Evolutionary conservation across 2,329 filamentous ascomycete species (phyloP).

Genomic region (Nothophoma quercina): DNA sequence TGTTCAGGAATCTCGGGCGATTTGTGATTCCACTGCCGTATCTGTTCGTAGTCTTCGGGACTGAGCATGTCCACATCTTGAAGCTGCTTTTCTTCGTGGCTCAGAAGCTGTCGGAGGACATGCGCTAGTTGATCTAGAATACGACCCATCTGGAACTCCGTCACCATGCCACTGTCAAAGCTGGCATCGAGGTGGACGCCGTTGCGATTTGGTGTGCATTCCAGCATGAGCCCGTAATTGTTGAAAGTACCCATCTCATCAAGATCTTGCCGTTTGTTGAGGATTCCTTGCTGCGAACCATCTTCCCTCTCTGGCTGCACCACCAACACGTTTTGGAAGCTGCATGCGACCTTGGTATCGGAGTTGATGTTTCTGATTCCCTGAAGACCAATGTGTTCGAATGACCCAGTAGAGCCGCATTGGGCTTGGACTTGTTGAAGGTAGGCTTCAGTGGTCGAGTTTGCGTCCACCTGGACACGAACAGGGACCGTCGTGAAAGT

Average conservation of each 20-base stretch:
- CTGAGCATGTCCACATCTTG: background rate
- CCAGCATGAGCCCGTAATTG: background rate
- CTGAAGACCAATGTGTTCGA: conserved; percentile 51
- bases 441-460: conserved; percentile 16
- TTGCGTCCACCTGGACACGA: conserved; percentile 41
- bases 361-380: conserved; percentile 42
- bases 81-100: too few relatives aligned
- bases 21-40: background rate
- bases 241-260: background rate
- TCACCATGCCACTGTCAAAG: background rate
- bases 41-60: background rate
- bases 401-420: conserved; percentile 20
- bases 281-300: background rate
- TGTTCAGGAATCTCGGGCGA: background rate
- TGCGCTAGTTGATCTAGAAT: background rate
- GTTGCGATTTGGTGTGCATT: background rate
- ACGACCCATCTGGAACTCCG: background rate
- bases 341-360: conserved; percentile 49
- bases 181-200: background rate
- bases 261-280: background rate
- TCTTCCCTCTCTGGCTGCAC: conserved; percentile 21
- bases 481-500: conserved; percentile 50
- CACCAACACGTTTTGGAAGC: conserved; percentile 54
- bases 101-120: conserved; percentile 4
- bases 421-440: conserved; percentile 24